Percentiles rank a stretch among this genome's conserved stretches.
Conservation (phyloP, 164 flowering plant genomes). For the Liquidambar formosana region DNA sequence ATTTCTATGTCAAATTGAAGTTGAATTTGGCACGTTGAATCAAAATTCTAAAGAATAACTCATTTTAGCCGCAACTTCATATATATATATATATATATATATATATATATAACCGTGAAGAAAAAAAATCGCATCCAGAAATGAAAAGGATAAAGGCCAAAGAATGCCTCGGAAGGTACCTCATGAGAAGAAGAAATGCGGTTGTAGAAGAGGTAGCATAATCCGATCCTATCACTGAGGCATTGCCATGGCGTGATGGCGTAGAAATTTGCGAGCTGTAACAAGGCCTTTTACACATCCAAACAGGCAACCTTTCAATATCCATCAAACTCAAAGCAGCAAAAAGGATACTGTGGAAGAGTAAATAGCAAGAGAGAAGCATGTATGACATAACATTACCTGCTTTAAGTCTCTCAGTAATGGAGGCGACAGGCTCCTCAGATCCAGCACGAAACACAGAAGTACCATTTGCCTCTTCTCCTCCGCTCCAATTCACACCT, state of each 20-base stretch:
- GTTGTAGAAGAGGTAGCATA: slow-evolving; percentile 59
- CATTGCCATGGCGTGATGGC: slow-evolving; percentile 28
- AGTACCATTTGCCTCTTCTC: slow-evolving; percentile 37
- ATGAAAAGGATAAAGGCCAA: background rate
- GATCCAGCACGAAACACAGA: slow-evolving; percentile 72
- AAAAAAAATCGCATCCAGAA: background rate
- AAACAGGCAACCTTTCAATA: slow-evolving; percentile 2
- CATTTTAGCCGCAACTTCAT: too few species aligned
- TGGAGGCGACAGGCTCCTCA: slow-evolving; percentile 63
- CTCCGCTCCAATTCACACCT: slow-evolving; percentile 5
- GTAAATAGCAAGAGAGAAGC: background rate
- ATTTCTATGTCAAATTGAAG: too few species aligned
- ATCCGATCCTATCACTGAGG: slow-evolving; percentile 45
- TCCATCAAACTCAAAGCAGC: background rate
- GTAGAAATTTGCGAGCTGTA: slow-evolving; percentile 65
- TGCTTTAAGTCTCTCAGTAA: slow-evolving; percentile 60
- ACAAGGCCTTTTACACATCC: slow-evolving; percentile 35
- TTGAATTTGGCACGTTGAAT: too few species aligned
- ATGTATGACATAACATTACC: slow-evolving; percentile 25
- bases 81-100: too few species aligned
- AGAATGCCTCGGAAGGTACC: slow-evolving; percentile 31
- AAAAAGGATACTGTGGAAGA: background rate
- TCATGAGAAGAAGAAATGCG: slow-evolving; percentile 47
- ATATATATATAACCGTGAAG: too few species aligned
- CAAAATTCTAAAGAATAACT: too few species aligned